Percentiles rank a stretch among this genome's conserved stretches.
These are phyloP conservation scores for Tuber umbilicatum DNA, from an alignment of 495 filamentous ascomycete genomes.

Conservation along the genomic window DNA sequence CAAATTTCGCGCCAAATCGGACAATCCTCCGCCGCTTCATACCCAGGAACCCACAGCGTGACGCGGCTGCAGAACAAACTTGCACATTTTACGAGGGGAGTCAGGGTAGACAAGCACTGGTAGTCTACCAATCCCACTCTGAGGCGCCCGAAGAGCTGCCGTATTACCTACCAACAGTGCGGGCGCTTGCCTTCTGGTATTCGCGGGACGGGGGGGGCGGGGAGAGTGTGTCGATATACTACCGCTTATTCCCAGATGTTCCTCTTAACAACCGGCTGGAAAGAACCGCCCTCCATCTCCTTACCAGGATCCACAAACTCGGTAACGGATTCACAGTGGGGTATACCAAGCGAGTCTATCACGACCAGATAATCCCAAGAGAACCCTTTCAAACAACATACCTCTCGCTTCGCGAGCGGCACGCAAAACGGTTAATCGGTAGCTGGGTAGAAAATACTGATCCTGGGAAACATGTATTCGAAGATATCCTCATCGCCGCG, in stretches of 20 bases:
- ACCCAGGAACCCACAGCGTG: conserved; percentile 70
- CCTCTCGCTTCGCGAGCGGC: conserved; percentile 65
- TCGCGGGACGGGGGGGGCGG: conserved; percentile 16
- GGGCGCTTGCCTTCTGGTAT: conserved; percentile 62
- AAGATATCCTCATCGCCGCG: conserved; percentile 85
- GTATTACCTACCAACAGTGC: conserved; percentile 77
- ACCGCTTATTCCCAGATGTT: conserved; percentile 53
- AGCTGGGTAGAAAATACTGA: conserved; percentile 81
- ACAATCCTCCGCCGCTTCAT: conserved; percentile 67
- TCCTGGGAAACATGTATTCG: conserved; percentile 86
- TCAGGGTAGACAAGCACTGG: conserved; percentile 48
- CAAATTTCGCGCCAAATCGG: conserved; percentile 52
- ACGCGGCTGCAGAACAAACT: conserved; percentile 68
- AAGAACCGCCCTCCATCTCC: conserved; percentile 63
- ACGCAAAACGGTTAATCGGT: conserved; percentile 60
- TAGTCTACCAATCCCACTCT: conserved; percentile 76
- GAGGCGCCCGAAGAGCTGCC: conserved; percentile 57
- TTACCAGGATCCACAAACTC: conserved; percentile 69
- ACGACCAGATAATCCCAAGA: conserved; percentile 69
- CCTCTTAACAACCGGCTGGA: conserved; percentile 52
- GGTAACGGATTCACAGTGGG: conserved; percentile 56
- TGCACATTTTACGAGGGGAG: conserved; percentile 57
- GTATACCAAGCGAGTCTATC: conserved; percentile 67
- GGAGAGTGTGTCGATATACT: conserved; percentile 54
- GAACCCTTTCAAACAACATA: conserved; percentile 73